Base-by-base conservation (phyloP, 179 eudicot species). In the Carnegiea gigantea region DNA sequence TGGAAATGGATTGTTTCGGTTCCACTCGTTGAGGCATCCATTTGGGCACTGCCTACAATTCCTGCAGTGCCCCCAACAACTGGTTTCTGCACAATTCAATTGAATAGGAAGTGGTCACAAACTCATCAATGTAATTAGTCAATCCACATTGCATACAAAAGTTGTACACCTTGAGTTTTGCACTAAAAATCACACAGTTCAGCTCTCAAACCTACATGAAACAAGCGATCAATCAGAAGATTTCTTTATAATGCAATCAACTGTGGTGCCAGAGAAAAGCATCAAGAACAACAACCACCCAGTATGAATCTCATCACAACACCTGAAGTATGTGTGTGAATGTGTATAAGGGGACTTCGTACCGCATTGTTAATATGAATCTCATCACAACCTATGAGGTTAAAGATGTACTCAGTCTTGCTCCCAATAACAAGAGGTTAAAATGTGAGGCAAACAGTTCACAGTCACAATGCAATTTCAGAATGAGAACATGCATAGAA, bases 21-120 rank as follows among this genome's bases (percentile, higher is more conserved):
- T 77, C 88, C 94, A 79, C 93, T 91, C 67, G 91, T 82, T 17
- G 94, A 87, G 79, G 90, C 88, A 60, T 92, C 97, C 97, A 92
- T 85, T 77, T 91, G 87, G 90, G 90, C 92, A 88, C 94, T 83
- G 86, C 86, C 81, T 54, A 75, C 48, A 80, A 70, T 11, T 46
- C 64, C 74, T 84, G 90, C 86, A 88, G 90, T 87, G 89, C 91
- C 90, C 30, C 90, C 30, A 7, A 40, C 18, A 23, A 57, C 80
- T 80, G 81, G 51, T 28, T 33, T 70, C 83, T 77, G 79, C 11
- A 62, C 28, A 44, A 51, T 77, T 67, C 77, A 77, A 65, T 76
- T 40, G 70, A 76, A 64, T 23, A 68, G 38, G 17, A 77, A 51
- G 13, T 49, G 12, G 18, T 76, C 60, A 76, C 38, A 14, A 71